phyloP scores from a whole-genome alignment of 1,139 yeast genomes.

The Protomyces inouyei region DNA sequence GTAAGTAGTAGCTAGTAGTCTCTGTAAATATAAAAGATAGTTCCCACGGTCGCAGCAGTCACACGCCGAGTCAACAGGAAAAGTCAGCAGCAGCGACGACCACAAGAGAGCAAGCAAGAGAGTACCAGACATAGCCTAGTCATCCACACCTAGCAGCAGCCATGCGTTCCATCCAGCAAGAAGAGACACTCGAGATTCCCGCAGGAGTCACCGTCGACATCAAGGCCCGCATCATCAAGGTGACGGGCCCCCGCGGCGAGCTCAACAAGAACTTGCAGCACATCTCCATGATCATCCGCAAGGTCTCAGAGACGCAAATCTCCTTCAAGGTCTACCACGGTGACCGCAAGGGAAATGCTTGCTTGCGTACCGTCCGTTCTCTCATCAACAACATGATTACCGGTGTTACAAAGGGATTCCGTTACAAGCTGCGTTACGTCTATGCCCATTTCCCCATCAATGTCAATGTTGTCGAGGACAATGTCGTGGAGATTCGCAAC shows the following conservation, averaged over 20 bases:
- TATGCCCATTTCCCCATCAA: conserved; percentile 99
- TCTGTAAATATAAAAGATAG: background rate
- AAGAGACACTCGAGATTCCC: conserved; percentile 86
- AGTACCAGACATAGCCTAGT: background rate
- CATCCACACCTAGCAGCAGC: background rate
- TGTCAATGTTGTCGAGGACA: conserved; percentile 79
- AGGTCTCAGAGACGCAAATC: conserved; percentile 66
- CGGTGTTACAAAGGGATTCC: conserved; percentile 94
- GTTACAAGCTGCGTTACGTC: conserved; percentile 99
- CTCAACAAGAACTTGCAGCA: conserved; percentile 88
- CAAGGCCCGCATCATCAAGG: conserved; percentile 86
- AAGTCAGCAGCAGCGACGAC: background rate
- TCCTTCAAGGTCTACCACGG: conserved; percentile 95
- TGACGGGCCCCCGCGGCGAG: conserved; percentile 98
- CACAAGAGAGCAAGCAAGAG: background rate
- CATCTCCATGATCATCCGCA: conserved; percentile 86
- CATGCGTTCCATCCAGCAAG: conserved; percentile 38
- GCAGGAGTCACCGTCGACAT: conserved; percentile 88
- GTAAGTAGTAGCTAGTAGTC: background rate
- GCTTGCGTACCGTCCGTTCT: conserved; percentile 97
- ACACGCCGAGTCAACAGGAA: background rate
- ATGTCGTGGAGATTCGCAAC: conserved; percentile 93
- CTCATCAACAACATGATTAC: conserved; percentile 88
- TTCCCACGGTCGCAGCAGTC: background rate
- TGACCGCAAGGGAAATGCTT: conserved; percentile 99